A percentile compares a stretch with the other conserved stretches of the same genome.
Evolutionary conservation across 768 basidiomycete species (phyloP).

Genomic region (Lactifluus hygrophoroides): DNA sequence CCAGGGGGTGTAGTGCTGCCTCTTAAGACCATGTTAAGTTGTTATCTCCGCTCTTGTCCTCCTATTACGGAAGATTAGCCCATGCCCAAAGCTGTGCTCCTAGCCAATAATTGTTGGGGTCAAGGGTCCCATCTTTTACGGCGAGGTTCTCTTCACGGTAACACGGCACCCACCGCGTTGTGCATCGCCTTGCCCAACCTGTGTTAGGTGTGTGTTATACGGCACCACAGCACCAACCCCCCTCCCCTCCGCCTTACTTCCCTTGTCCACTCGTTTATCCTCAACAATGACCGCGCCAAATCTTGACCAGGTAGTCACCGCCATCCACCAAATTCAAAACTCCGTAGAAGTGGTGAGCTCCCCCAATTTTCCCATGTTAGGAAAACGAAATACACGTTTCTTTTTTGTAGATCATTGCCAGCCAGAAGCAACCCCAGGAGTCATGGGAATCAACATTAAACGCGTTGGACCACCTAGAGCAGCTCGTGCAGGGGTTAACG

Average conservation of each 20-base stretch:
- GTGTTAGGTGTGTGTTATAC: neutral
- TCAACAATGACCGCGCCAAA: conserved; percentile 9
- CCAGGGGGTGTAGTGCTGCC: neutral
- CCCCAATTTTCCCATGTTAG: neutral
- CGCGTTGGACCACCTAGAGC: neutral
- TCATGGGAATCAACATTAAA: conserved; percentile 1
- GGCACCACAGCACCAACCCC: neutral
- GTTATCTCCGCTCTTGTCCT: neutral
- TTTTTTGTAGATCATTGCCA: neutral
- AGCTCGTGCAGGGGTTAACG: neutral
- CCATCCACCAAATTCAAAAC: conserved; percentile 4
- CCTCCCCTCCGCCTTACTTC: neutral
- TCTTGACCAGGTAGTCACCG: conserved; percentile 10
- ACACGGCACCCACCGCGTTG: conserved; percentile 6
- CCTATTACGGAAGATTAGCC: neutral
- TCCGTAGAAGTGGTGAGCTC: conserved; percentile 6
- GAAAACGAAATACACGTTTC: neutral
- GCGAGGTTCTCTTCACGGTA: neutral
- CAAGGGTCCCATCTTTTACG: neutral
- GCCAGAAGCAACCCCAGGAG: conserved; percentile 5
- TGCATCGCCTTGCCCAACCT: neutral
- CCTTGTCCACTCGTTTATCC: neutral
- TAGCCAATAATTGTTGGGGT: neutral
- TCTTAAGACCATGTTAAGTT: no score
- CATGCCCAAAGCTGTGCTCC: conserved; percentile 4